Base-by-base conservation (phyloP, 2,329 filamentous ascomycete genomes). In the Waltergamsia citrina region DNA sequence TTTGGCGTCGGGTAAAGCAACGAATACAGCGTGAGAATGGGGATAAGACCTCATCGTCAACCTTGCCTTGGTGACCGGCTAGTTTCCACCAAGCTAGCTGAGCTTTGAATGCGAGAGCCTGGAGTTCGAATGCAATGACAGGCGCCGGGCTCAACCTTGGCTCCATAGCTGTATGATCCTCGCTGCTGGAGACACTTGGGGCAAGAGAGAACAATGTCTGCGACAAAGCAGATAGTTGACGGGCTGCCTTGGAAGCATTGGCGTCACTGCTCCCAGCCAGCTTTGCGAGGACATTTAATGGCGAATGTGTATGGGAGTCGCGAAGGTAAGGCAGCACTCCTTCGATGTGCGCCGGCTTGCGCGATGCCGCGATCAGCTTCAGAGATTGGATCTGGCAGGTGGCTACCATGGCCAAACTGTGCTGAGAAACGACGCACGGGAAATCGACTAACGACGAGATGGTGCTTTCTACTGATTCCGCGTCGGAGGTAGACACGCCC, bases 61-160 rank as follows among this genome's bases (percentile, higher is more conserved):
- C 50, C 37, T 81, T 69, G 2, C 69, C 71, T 38, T 69, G 52
- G 44, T 84, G 78, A 2, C 67, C 63, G 6, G 70, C 70, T 37
- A 85, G 46, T 27, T 56, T 62, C 81, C 81, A 86, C 69, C 76
- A 84, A 27, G 63, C 58, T n/a, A 78, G 54, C 20, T 80, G 70
- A 7, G 69, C 60, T 17, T 67, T 63, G 25, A 88, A 65, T 8
- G 76, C 81, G 2, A 83, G 52, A 1, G 65, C 58, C 44, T 87
- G 82, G 1, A 86, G 52, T 40, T 73, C 67, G 32, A 87, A 68
- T 2, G 73, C 71, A 2, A 62, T 53, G 16, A 66, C 58, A 2
- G 82, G 78, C 2, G 63, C 62, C 4, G 78, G 65, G 39, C 67
- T 74, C 7, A 76, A 52, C 18, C 67, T 63, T 7, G 63, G 54